These are phyloP conservation scores for Patellifolia procumbens DNA, from an alignment of 179 eudicot genomes.

Conservation along the genomic window DNA sequence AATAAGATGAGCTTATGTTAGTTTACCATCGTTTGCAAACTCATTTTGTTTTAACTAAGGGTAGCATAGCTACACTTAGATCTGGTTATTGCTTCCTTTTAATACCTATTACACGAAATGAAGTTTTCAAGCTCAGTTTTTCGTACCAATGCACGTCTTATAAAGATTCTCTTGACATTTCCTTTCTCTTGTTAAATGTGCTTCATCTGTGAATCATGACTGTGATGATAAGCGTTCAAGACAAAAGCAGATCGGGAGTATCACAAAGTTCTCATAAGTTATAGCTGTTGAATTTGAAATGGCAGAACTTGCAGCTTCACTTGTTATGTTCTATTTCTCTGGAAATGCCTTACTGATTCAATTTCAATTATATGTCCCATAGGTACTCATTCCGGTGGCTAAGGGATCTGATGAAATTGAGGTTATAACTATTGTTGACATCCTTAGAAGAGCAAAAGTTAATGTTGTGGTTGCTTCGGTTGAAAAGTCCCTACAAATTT, in stretches of 20 bases:
- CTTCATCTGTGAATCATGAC: background rate
- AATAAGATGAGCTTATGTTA: background rate
- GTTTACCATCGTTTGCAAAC: background rate
- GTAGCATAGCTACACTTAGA: background rate
- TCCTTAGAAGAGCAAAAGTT: slow-evolving; percentile 79
- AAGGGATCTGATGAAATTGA: slow-evolving; percentile 84
- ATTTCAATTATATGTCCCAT: slow-evolving; percentile 9
- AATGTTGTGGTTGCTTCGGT: slow-evolving; percentile 79
- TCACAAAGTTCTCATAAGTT: background rate
- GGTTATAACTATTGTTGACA: slow-evolving; percentile 64
- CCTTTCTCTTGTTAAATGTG: background rate
- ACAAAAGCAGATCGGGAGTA: background rate
- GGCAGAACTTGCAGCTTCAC: background rate
- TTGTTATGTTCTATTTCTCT: background rate
- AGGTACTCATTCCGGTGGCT: slow-evolving; percentile 95
- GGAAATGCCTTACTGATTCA: background rate
- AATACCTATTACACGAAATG: background rate
- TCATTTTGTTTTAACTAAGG: background rate
- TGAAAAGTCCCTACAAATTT: slow-evolving; percentile 59
- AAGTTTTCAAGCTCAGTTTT: background rate
- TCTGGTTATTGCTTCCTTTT: background rate
- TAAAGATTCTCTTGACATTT: background rate
- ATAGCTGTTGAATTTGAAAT: background rate
- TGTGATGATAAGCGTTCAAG: too few species aligned
- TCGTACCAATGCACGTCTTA: background rate